Evolutionary conservation across 495 filamentous ascomycete species (phyloP).

Genomic region (Neurospora sp.): DNA sequence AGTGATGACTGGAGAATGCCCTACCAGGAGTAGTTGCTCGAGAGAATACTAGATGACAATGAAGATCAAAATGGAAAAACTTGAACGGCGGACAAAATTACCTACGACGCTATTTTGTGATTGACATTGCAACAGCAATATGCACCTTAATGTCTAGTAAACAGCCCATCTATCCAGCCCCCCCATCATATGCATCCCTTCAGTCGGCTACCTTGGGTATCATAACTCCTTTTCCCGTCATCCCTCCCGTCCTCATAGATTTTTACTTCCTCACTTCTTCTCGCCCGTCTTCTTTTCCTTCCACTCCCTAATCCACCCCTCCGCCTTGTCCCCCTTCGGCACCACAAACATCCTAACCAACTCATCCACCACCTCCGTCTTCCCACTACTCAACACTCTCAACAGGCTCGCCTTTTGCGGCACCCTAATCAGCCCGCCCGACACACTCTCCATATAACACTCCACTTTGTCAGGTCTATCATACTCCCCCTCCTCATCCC

Average conservation of each 20-base stretch:
- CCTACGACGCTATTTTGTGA: neutral
- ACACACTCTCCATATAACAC: conserved; percentile 76
- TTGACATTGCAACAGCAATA: neutral
- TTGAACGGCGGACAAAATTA: neutral
- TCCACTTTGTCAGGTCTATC: conserved; percentile 51
- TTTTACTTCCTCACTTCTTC: neutral
- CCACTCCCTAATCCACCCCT: conserved; percentile 71
- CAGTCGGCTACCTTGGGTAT: neutral
- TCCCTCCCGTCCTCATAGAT: too few relatives aligned
- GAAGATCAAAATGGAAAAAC: neutral
- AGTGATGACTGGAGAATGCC: too few relatives aligned
- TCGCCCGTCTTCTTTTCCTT: conserved; percentile 54
- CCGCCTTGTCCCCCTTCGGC: conserved; percentile 49
- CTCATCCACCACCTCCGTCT: conserved; percentile 80
- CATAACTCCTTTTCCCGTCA: neutral
- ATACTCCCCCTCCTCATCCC: conserved; percentile 69
- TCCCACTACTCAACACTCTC: conserved; percentile 64
- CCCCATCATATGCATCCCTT: neutral
- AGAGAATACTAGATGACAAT: neutral
- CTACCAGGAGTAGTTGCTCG: neutral
- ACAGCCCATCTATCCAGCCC: neutral
- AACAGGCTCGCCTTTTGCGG: conserved; percentile 74
- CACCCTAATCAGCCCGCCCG: conserved; percentile 75
- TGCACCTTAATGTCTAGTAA: neutral
- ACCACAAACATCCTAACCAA: conserved; percentile 73